Conservation (phyloP, 78 protist genomes). For the Dictyostelium intermedium region DNA sequence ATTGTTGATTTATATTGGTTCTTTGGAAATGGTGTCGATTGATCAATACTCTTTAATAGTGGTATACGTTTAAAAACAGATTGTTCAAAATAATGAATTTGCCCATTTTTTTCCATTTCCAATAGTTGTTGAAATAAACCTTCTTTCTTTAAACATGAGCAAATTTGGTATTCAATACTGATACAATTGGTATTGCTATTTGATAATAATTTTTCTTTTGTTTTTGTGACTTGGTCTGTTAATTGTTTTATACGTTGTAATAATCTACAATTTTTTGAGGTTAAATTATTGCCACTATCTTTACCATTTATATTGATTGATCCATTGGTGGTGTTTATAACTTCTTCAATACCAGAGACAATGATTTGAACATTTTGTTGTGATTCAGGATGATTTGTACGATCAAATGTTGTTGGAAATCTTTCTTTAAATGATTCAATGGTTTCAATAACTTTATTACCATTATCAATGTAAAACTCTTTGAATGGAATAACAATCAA, state of each 20-base stretch:
- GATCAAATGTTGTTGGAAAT: neutral
- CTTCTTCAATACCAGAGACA: neutral
- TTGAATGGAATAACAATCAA: neutral
- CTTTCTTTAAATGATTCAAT: constrained; percentile 10
- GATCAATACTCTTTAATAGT: neutral
- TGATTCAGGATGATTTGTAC: neutral
- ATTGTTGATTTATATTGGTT: constrained; percentile 13
- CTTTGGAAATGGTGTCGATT: neutral
- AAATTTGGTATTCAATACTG: neutral
- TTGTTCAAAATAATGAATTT: constrained; percentile 1
- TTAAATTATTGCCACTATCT: neutral
- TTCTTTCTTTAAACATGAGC: constrained; percentile 14
- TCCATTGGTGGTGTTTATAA: neutral
- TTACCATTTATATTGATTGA: neutral
- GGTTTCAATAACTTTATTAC: constrained; percentile 2
- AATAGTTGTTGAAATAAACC: neutral
- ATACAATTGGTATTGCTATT: neutral
- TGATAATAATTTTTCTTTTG: neutral
- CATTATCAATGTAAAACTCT: constrained; percentile 8
- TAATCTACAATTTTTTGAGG: neutral
- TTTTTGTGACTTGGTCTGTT: neutral
- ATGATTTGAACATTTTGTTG: neutral
- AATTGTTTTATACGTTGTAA: constrained; percentile 10
- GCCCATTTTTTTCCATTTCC: neutral
- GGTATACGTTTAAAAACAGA: neutral